A percentile compares a stretch with the other conserved stretches of the same genome.
These are phyloP conservation scores for Suillus brevipes DNA, from an alignment of 768 basidiomycete genomes.

Conservation along the genomic window DNA sequence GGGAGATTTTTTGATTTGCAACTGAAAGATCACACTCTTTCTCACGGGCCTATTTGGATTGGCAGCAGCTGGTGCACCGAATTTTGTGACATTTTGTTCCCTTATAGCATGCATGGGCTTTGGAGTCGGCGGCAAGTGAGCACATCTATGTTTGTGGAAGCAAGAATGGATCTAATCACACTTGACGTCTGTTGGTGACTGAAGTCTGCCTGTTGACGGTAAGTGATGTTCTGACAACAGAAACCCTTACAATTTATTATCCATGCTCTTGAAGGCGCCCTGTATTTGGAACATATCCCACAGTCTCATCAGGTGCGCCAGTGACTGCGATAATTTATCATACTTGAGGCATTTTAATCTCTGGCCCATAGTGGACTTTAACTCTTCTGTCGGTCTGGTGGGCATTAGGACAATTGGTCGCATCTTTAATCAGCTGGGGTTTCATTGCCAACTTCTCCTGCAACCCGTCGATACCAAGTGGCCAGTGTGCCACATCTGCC, in stretches of 20 bases:
- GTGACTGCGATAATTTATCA: conserved; percentile 4
- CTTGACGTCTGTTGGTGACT: neutral
- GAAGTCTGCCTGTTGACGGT: conserved; percentile 50
- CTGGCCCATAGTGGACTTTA: conserved; percentile 45
- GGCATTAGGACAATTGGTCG: conserved; percentile 50
- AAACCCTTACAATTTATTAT: conserved; percentile 11
- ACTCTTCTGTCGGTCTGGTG: conserved; percentile 57
- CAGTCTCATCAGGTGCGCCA: conserved; percentile 37
- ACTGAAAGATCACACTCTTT: conserved; percentile 33
- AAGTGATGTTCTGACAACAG: conserved; percentile 9
- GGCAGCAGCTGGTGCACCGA: conserved; percentile 46
- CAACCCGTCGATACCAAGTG: conserved; percentile 25
- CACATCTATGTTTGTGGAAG: conserved; percentile 16
- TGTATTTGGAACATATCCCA: conserved; percentile 48
- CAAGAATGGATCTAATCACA: conserved; percentile 21
- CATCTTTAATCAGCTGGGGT: conserved; percentile 53
- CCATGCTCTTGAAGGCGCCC: conserved; percentile 36
- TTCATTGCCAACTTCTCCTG: conserved; percentile 61
- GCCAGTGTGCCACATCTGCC: conserved; percentile 45
- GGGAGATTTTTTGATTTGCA: neutral
- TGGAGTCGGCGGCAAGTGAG: conserved; percentile 53
- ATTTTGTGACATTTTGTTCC: conserved; percentile 47
- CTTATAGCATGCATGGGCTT: conserved; percentile 49
- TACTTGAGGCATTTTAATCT: conserved; percentile 2
- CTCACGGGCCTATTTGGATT: conserved; percentile 50